phyloP scores from a whole-genome alignment of 768 basidiomycete genomes.

The Suillus clintonianus region DNA sequence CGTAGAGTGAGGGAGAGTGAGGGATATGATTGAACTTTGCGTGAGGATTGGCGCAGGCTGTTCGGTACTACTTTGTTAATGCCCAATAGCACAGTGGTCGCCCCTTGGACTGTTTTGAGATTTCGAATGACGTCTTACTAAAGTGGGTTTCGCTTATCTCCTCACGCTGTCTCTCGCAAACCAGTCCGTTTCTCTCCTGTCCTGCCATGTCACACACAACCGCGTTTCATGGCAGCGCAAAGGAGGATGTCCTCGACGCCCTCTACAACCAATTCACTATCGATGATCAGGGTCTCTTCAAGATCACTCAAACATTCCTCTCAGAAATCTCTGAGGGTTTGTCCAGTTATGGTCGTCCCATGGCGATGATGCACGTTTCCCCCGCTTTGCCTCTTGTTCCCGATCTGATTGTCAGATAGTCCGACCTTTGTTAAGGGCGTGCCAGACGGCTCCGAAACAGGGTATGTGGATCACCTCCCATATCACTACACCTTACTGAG shows the following conservation, averaged over 20 bases:
- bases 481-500: slow-evolving; percentile 6
- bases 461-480: slow-evolving; percentile 49
- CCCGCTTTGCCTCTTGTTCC: not conserved
- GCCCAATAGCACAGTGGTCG: not conserved
- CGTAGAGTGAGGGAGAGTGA: too few species aligned
- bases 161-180: not conserved
- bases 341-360: slow-evolving; percentile 67
- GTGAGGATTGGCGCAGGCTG: not conserved
- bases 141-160: not conserved
- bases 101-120: not conserved
- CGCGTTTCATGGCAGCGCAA: slow-evolving; percentile 41
- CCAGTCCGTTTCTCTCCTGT: not conserved
- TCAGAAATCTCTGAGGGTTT: slow-evolving; percentile 80
- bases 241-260: slow-evolving; percentile 55
- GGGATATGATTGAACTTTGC: not conserved
- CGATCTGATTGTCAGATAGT: slow-evolving; percentile 37
- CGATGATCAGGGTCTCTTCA: slow-evolving; percentile 55
- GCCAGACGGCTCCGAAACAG: slow-evolving; percentile 91
- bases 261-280: slow-evolving; percentile 78
- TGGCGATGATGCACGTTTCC: slow-evolving; percentile 86
- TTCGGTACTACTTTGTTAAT: not conserved
- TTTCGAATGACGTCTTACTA: not conserved
- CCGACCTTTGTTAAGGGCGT: slow-evolving; percentile 96
- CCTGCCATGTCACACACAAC: slow-evolving; percentile 39
- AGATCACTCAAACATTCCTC: slow-evolving; percentile 79